Conservation (phyloP, 768 basidiomycete species). For the Rhodocollybia butyracea region DNA sequence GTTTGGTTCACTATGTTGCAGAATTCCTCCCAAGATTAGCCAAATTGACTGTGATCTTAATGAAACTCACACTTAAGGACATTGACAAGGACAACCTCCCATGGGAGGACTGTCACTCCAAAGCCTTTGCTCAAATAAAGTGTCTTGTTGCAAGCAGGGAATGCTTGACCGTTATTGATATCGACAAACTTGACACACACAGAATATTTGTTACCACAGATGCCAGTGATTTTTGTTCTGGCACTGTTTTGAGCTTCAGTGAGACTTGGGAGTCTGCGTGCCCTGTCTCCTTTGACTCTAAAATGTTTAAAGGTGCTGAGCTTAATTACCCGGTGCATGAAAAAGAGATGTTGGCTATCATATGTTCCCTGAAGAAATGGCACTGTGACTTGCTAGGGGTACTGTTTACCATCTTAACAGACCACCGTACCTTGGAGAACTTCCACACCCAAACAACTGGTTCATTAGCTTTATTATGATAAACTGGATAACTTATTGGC, state of each 20-base stretch:
- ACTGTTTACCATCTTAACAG: constrained; percentile 24
- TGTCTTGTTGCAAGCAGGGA: constrained; percentile 11
- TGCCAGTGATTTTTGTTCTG: constrained; percentile 20
- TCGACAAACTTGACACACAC: constrained; percentile 9
- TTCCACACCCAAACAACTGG: constrained; percentile 21
- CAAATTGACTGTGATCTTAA: not conserved
- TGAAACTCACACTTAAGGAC: not conserved
- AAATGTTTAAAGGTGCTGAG: constrained; percentile 21
- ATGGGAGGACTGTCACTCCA: constrained; percentile 1
- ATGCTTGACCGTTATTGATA: constrained; percentile 18
- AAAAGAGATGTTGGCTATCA: constrained; percentile 29
- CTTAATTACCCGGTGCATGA: constrained; percentile 29
- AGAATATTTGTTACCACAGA: constrained; percentile 25
- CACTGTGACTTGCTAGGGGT: constrained; percentile 12
- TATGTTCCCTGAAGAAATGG: constrained; percentile 20
- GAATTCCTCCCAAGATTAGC: not conserved
- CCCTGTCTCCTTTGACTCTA: constrained; percentile 26
- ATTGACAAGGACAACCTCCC: not conserved
- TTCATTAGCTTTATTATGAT: too few relatives aligned
- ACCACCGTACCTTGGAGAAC: constrained; percentile 29
- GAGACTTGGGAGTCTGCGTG: constrained; percentile 20
- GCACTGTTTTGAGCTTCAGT: constrained; percentile 21
- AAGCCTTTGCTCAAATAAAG: constrained; percentile 17
- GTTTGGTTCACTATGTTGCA: constrained; percentile 2
- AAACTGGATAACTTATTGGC: too few relatives aligned